Evolutionary conservation across 768 basidiomycete genomes (phyloP), one percentile per base, ranked within the genome.

Genomic region (Agaricus subrufescens): DNA sequence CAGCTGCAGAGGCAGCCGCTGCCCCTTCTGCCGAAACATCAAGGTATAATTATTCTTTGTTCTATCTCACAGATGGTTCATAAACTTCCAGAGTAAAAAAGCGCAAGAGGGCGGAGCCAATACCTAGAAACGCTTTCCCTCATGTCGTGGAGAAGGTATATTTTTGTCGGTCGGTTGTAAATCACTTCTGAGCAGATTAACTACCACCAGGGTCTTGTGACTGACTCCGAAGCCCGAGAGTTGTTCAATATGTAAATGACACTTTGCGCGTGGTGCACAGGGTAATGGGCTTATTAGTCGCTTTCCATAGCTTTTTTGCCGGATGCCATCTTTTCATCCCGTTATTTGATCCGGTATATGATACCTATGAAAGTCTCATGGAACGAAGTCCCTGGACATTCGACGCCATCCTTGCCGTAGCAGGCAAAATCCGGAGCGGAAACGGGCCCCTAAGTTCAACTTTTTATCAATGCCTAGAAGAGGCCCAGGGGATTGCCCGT

Each of bases 241-340:
- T 79, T 97, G 53, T 94, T 89, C 76, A 88, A 93, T 74, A 93
- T 95, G 89, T 93, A 72, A 82, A 63, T 64, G 61, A 62, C 62
- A 19, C 66, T 61, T 63, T 63, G 65, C 65, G 50, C 65, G 62
- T 49, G 47, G 46, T 49, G 38, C 46, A 7, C 39, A 58, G 49
- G 34, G 39, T 54, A 60, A 68, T 63, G 67, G 63, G 62, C 63
- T 67, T 69, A 70, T 72, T 69, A 69, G 68, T 67, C 67, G 62
- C 67, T 71, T 67, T 62, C 66, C 66, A 59, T 76, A 94, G 91
- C 66, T 98, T 96, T 79, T 96, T 96, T 76, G 87, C 90, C 56
- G 94, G 94, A 48, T 97, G 94, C 73, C 91, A 97, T 75, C 81
- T 94, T 68, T 98, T 97, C 78, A 93, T 97, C 62, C 94, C 95